phyloP scores from a whole-genome alignment of 495 filamentous ascomycete genomes.

The Penicillium coffeae region DNA sequence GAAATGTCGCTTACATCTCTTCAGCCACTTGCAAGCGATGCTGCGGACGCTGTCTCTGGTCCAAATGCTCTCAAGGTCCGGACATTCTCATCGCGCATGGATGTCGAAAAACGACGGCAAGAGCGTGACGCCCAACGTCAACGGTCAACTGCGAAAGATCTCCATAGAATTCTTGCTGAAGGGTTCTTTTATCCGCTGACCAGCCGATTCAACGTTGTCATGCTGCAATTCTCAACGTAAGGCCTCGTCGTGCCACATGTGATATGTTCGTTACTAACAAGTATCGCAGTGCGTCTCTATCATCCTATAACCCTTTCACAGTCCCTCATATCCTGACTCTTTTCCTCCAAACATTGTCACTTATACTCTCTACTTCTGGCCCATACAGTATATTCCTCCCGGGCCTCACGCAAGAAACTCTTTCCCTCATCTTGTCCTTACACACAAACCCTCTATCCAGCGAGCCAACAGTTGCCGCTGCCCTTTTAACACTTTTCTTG shows the following conservation, averaged over 20 bases:
- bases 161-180: constrained; percentile 68
- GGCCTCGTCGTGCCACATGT: too few species aligned
- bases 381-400: constrained; percentile 43
- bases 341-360: constrained; percentile 49
- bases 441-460: constrained; percentile 41
- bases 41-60: constrained; percentile 65
- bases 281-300: constrained; percentile 34
- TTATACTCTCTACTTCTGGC: constrained; percentile 48
- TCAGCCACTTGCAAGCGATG: constrained; percentile 68
- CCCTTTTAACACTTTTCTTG: constrained; percentile 73
- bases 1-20: constrained; percentile 67
- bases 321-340: constrained; percentile 47
- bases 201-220: constrained; percentile 43
- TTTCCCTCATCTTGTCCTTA: constrained; percentile 44
- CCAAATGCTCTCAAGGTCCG: constrained; percentile 82
- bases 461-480: constrained; percentile 63
- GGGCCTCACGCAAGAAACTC: constrained; percentile 41
- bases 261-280: background rate
- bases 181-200: constrained; percentile 80
- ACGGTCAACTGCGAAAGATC: constrained; percentile 63
- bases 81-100: constrained; percentile 70
- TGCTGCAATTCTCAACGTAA: constrained; percentile 42
- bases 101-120: constrained; percentile 60
- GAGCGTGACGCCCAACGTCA: constrained; percentile 38
- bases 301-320: constrained; percentile 38